These are phyloP conservation scores for Paramecium octaurelia DNA, from an alignment of 73 alveolate species.

Conservation along the genomic window DNA sequence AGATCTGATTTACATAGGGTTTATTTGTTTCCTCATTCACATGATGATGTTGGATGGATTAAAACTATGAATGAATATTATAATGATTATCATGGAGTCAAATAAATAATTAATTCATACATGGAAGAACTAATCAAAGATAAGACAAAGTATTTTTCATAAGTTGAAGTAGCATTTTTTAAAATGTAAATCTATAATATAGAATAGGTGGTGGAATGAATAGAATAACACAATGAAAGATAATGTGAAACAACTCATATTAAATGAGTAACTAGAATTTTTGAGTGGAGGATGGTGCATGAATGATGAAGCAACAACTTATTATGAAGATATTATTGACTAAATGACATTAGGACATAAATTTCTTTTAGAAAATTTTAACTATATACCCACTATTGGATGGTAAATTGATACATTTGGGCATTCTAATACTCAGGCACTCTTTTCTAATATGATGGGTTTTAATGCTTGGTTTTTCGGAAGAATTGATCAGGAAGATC, in stretches of 20 bases:
- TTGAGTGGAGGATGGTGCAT: constrained; percentile 95
- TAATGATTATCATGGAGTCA: constrained; percentile 57
- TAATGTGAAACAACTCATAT: background rate
- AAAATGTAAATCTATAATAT: background rate
- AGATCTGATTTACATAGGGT: constrained; percentile 41
- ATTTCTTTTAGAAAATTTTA: constrained; percentile 81
- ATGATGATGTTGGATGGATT: constrained; percentile 99
- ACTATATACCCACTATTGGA: constrained; percentile 77
- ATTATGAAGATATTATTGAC: constrained; percentile 88
- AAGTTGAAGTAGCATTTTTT: constrained; percentile 50
- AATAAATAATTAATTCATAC: constrained; percentile 57
- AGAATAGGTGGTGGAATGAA: constrained; percentile 47
- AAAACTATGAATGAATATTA: constrained; percentile 84
- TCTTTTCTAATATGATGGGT: constrained; percentile 89
- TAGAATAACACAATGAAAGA: background rate
- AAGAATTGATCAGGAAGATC: constrained; percentile 88
- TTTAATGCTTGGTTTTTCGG: constrained; percentile 91
- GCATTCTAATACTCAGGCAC: constrained; percentile 84
- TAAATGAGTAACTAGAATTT: constrained; percentile 70
- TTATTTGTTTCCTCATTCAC: constrained; percentile 95
- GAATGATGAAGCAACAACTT: constrained; percentile 95
- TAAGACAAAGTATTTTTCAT: constrained; percentile 62
- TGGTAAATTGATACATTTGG: constrained; percentile 98
- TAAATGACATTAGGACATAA: constrained; percentile 89
- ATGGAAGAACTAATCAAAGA: constrained; percentile 68